Percentiles rank a stretch among this genome's conserved stretches.
Conservation (phyloP, 306 rosid genomes). For the Astragalus glycyphyllos region DNA sequence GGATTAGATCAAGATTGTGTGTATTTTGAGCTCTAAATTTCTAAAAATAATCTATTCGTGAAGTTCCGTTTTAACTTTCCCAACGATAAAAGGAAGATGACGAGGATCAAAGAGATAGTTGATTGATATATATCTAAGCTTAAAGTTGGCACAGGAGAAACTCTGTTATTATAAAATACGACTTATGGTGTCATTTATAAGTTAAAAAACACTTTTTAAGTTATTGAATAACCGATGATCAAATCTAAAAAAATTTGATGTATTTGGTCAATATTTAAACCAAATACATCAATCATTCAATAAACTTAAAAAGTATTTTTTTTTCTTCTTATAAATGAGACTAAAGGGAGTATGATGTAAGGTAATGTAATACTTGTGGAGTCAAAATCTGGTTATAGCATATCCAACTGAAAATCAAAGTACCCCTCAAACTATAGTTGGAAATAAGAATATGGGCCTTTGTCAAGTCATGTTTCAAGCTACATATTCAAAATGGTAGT, state of each 20-base stretch:
- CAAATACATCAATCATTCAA: no score
- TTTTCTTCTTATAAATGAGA: no score
- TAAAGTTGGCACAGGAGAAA: conserved; percentile 2
- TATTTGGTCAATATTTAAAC: no score
- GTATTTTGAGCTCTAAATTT: neutral
- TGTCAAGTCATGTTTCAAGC: conserved; percentile 17
- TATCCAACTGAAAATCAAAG: conserved; percentile 27
- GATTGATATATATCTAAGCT: neutral
- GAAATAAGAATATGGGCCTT: conserved; percentile 1
- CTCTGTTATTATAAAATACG: neutral
- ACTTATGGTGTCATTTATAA: no score
- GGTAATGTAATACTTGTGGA: neutral
- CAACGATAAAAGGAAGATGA: conserved; percentile 9
- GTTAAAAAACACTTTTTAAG: no score
- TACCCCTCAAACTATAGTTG: conserved; percentile 35
- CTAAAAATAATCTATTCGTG: neutral
- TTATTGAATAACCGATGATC: no score
- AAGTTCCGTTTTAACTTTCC: conserved; percentile 22
- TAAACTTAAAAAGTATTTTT: no score
- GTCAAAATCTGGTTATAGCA: conserved; percentile 26
- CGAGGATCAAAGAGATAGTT: neutral
- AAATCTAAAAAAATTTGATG: no score
- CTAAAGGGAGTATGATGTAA: no score
- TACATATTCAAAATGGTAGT: conserved; percentile 1
- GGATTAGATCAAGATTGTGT: neutral